Evolutionary conservation across 2,329 filamentous ascomycete species (phyloP).

Genomic region (Pseudohalonectria lignicola): DNA sequence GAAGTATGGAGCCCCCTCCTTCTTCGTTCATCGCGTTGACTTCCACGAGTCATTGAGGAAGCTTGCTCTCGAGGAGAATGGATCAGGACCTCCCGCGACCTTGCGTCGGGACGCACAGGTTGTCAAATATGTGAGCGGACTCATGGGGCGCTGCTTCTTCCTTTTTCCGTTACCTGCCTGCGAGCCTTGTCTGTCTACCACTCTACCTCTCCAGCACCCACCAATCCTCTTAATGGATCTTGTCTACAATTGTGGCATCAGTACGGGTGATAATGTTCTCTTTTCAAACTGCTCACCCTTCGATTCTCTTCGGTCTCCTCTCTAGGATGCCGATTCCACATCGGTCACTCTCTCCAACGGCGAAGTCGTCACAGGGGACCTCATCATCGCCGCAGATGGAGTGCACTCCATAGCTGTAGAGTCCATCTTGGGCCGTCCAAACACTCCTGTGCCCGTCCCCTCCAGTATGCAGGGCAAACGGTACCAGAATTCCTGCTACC

Average conservation of each 20-base stretch:
- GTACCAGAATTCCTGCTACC: conserved; percentile 20
- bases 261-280: no score
- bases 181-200: no score
- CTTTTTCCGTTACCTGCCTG: not conserved
- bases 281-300: no score
- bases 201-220: no score
- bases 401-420: conserved; percentile 22
- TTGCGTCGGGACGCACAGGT: conserved; percentile 14
- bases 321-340: conserved; percentile 13
- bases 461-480: conserved; percentile 4
- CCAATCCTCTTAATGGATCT: no score
- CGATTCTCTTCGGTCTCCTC: no score
- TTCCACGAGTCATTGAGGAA: conserved; percentile 23
- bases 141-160: no score
- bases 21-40: conserved; percentile 27
- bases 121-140: conserved; percentile 14
- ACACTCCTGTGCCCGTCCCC: conserved; percentile 12
- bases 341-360: conserved; percentile 19
- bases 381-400: conserved; percentile 34
- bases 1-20: conserved; percentile 19
- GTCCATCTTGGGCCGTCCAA: conserved; percentile 14
- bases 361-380: conserved; percentile 17
- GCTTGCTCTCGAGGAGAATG: conserved; percentile 18
- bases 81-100: conserved; percentile 12
- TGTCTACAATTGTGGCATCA: no score